A percentile compares a stretch with the other conserved stretches of the same genome.
Evolutionary conservation across 495 filamentous ascomycete species (phyloP).

Genomic region (Cenococcum geophilum): DNA sequence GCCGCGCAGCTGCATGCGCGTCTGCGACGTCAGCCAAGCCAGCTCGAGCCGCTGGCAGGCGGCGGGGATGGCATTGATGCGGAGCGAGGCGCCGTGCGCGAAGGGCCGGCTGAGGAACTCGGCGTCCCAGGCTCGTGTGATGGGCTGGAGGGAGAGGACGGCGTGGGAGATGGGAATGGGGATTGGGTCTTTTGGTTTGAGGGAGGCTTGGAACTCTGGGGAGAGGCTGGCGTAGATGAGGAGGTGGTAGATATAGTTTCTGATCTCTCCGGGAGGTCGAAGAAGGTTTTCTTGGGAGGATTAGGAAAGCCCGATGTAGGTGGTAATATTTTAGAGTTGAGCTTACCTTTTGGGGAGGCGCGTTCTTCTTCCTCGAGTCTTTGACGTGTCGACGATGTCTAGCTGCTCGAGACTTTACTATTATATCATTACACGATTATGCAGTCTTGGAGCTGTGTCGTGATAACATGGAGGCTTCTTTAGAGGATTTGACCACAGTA

Average conservation of each 20-base stretch:
- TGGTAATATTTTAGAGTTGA: no score
- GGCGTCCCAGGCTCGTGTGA: not conserved
- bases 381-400: not conserved
- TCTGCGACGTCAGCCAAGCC: not conserved
- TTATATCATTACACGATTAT: not conserved
- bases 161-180: not conserved
- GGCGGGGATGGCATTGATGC: not conserved
- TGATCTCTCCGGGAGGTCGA: not conserved
- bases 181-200: not conserved
- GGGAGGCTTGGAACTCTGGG: not conserved
- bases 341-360: no score
- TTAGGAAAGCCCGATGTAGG: not conserved
- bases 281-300: slow-evolving; percentile 2
- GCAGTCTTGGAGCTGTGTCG: not conserved
- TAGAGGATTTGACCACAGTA: no score
- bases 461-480: no score
- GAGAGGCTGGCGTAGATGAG: not conserved
- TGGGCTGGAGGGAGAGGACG: not conserved
- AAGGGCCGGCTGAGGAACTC: not conserved
- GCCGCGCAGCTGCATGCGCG: slow-evolving; percentile 2
- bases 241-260: slow-evolving; percentile 1
- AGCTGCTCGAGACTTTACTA: not conserved
- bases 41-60: not conserved
- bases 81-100: not conserved
- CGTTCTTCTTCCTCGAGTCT: not conserved